phyloP scores from a whole-genome alignment of 179 eudicot genomes.

The Gypsophila paniculata region DNA sequence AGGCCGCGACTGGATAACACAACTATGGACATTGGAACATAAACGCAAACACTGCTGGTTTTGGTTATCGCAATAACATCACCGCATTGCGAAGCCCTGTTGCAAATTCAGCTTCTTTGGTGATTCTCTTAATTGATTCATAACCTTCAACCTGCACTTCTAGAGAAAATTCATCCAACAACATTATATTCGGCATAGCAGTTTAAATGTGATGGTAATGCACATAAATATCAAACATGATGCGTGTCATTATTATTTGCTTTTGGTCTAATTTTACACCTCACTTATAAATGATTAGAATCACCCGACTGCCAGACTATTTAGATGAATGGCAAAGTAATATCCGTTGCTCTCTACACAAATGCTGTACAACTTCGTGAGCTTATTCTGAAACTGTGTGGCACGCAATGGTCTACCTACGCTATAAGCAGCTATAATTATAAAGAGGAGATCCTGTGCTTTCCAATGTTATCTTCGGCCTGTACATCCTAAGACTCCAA shows the following conservation, averaged over 20 bases:
- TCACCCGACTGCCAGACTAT: not conserved
- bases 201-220: not conserved
- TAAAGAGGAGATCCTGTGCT: not conserved
- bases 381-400: not conserved
- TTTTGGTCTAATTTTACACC: not conserved
- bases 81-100: too few species aligned
- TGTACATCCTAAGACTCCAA: conserved; percentile 29
- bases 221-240: not conserved
- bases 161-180: too few species aligned
- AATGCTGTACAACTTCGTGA: conserved; percentile 25
- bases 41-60: too few species aligned
- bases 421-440: conserved; percentile 9
- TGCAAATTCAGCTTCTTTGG: too few species aligned
- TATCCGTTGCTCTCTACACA: not conserved
- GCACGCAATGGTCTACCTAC: not conserved
- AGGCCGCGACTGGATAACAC: too few species aligned
- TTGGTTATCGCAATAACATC: too few species aligned
- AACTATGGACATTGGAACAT: too few species aligned
- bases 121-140: too few species aligned
- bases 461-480: conserved; percentile 13
- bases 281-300: not conserved
- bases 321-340: not conserved
- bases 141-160: too few species aligned
- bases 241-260: not conserved
- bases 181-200: too few species aligned